Percentiles rank a stretch among this genome's conserved stretches.
Evolutionary conservation across 305 asterid genomes (phyloP).

Genomic region (Fraxinus greggii): DNA sequence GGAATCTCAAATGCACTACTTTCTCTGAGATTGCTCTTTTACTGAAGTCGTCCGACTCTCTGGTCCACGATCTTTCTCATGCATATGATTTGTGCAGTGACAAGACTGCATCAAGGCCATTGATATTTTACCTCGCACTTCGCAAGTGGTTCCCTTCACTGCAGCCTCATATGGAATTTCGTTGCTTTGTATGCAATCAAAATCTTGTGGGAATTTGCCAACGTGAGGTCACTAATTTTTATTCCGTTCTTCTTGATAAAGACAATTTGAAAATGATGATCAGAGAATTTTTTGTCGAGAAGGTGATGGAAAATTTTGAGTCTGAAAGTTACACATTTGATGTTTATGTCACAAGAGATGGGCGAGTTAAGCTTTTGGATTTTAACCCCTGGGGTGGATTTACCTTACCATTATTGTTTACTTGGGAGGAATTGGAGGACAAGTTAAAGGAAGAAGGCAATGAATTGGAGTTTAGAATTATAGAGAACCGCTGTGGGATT

Average conservation of each 20-base stretch:
- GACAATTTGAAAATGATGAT: constrained; percentile 35
- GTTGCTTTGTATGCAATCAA: constrained; percentile 59
- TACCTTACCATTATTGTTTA: constrained; percentile 68
- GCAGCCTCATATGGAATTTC: constrained; percentile 86
- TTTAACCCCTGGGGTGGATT: constrained; percentile 88
- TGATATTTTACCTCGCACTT: constrained; percentile 63
- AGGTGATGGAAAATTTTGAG: constrained; percentile 49
- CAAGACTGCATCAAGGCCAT: constrained; percentile 61
- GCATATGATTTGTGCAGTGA: constrained; percentile 74
- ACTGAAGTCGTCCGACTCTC: constrained; percentile 70
- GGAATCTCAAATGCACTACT: constrained; percentile 68
- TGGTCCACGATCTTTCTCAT: constrained; percentile 71
- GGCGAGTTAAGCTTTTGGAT: constrained; percentile 73
- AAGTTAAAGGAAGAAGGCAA: constrained; percentile 29
- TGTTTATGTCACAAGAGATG: constrained; percentile 63
- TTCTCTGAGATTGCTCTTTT: constrained; percentile 77
- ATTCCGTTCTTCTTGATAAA: constrained; percentile 63
- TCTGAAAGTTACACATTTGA: constrained; percentile 64
- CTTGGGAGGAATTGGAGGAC: constrained; percentile 77
- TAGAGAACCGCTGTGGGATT: constrained; percentile 60
- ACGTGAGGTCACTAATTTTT: constrained; percentile 80
- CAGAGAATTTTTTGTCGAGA: constrained; percentile 37
- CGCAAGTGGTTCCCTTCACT: constrained; percentile 74
- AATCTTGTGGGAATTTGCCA: constrained; percentile 67
- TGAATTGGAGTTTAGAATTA: constrained; percentile 54